Conservation (phyloP, 106 monocot genomes). For the Chionographis japonica region DNA sequence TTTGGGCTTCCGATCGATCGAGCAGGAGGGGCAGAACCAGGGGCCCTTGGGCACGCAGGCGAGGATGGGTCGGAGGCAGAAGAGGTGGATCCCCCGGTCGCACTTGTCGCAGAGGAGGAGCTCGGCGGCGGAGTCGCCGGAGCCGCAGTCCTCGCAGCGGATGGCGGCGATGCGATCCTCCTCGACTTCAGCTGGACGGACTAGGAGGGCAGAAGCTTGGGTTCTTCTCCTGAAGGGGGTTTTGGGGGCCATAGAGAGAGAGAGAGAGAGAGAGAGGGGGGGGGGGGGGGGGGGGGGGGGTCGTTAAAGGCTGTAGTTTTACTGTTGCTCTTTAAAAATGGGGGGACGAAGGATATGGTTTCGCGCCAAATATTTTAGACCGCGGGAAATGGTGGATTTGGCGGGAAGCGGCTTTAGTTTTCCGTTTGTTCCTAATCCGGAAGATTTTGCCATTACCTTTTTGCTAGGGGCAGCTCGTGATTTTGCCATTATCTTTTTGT, state of each 20-base stretch:
- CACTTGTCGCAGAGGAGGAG: conserved; percentile 92
- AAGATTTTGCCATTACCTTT: too few relatives aligned
- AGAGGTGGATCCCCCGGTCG: conserved; percentile 75
- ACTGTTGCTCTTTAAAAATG: too few relatives aligned
- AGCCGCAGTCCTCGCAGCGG: conserved; percentile 54
- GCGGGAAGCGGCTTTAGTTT: background rate
- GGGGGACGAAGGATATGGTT: too few relatives aligned
- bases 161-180: conserved; percentile 19
- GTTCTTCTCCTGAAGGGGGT: conserved; percentile 54
- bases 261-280: background rate
- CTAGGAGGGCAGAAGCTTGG: conserved; percentile 17
- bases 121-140: conserved; percentile 54
- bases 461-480: too few relatives aligned
- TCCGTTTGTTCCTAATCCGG: too few relatives aligned
- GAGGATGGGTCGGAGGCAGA: conserved; percentile 92
- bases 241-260: conserved; percentile 34
- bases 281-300: background rate
- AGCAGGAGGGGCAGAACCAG: conserved; percentile 90
- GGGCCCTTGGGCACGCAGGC: conserved; percentile 59
- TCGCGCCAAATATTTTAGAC: too few relatives aligned
- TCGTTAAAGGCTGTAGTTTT: too few relatives aligned
- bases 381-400: too few relatives aligned
- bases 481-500: too few relatives aligned
- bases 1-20: conserved; percentile 32
- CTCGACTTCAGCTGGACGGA: background rate